phyloP scores from a whole-genome alignment of 2,329 filamentous ascomycete genomes.

The Aspergillus intermedius region DNA sequence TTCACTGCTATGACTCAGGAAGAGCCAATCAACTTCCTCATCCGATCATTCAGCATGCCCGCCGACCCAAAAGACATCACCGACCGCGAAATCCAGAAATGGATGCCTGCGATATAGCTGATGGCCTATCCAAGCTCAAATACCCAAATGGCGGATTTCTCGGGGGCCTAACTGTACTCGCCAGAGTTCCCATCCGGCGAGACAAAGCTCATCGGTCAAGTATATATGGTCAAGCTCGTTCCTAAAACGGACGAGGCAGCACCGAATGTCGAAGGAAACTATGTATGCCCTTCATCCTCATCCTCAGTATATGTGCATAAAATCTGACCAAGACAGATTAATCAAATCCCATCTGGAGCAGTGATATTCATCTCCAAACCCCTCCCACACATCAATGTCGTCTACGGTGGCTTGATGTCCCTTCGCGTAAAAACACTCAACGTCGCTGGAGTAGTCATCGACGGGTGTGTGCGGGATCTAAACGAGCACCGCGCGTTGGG shows the following conservation, averaged over 20 bases:
- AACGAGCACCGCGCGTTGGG: conserved; percentile 47
- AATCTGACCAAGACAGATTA: conserved; percentile 37
- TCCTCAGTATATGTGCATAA: neutral
- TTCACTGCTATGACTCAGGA: no score
- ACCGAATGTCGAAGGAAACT: conserved; percentile 43
- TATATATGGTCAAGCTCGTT: conserved; percentile 51
- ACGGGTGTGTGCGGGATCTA: conserved; percentile 49
- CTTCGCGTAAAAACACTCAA: conserved; percentile 40
- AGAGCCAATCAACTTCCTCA: neutral
- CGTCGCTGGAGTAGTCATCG: conserved; percentile 46
- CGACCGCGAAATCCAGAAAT: neutral
- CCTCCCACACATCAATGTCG: conserved; percentile 37
- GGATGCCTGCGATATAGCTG: neutral
- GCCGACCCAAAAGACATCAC: neutral
- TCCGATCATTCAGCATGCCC: neutral
- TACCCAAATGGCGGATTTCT: conserved; percentile 46
- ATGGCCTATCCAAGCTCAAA: conserved; percentile 4
- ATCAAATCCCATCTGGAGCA: conserved; percentile 41
- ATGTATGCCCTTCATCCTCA: conserved; percentile 29
- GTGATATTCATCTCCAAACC: conserved; percentile 49
- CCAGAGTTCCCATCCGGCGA: conserved; percentile 45
- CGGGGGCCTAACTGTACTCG: conserved; percentile 50
- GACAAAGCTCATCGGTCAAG: conserved; percentile 50
- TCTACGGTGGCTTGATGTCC: conserved; percentile 52
- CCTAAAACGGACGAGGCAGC: conserved; percentile 39